phyloP scores from a whole-genome alignment of 2,329 filamentous ascomycete species.

The Penicillium sclerotiorum region DNA sequence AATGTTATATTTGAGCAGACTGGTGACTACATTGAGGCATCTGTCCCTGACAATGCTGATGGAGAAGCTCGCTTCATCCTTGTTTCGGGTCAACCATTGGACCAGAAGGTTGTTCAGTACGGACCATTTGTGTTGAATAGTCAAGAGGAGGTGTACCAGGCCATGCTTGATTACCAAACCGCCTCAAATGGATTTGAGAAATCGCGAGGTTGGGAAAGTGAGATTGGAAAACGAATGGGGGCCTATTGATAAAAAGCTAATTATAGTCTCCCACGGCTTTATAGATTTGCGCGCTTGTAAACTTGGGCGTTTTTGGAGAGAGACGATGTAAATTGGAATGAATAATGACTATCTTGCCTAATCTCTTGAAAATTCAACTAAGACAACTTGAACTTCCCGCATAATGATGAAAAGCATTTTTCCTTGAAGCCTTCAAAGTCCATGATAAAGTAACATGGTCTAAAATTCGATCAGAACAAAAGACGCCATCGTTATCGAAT shows the following conservation, averaged over 20 bases:
- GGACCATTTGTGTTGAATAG: conserved; percentile 80
- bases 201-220: conserved; percentile 75
- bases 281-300: conserved; percentile 3
- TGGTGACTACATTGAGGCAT: conserved; percentile 74
- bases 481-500: no score
- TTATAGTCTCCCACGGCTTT: neutral
- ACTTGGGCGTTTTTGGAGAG: conserved; percentile 7
- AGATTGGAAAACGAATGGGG: conserved; percentile 80
- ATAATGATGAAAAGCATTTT: no score
- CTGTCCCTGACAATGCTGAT: conserved; percentile 67
- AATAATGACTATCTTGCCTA: neutral
- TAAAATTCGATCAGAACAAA: no score
- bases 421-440: no score
- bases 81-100: conserved; percentile 75
- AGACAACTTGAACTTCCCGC: no score
- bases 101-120: conserved; percentile 81
- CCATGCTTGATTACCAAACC: conserved; percentile 73
- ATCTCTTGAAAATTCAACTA: neutral
- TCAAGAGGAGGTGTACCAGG: conserved; percentile 73
- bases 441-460: no score
- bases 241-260: conserved; percentile 22
- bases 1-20: conserved; percentile 84
- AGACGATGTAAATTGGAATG: neutral
- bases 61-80: conserved; percentile 61
- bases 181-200: conserved; percentile 78